Percentiles rank a stretch among this genome's conserved stretches.
Conservation (phyloP, 805 yeast species). For the Danielozyma ontarioensis region DNA sequence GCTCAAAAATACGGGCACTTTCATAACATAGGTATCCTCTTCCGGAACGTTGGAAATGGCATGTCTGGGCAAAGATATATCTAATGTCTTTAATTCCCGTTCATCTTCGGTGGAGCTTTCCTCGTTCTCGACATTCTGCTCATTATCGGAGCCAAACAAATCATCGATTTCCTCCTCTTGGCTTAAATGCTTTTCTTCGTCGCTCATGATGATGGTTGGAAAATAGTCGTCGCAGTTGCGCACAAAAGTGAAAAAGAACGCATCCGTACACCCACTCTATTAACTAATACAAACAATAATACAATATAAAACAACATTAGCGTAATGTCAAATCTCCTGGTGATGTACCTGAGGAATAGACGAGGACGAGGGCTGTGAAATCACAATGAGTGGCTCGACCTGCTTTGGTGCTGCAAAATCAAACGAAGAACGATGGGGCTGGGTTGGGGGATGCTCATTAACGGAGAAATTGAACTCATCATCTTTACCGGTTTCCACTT, state of each 20-base stretch:
- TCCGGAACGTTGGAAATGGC: conserved; percentile 34
- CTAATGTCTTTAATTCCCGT: conserved; percentile 29
- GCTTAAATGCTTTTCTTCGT: too few species aligned
- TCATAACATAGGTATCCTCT: conserved; percentile 43
- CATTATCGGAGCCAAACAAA: neutral
- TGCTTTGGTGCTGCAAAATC: neutral
- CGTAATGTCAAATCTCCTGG: too few species aligned
- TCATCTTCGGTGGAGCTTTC: conserved; percentile 31
- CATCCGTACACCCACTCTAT: too few species aligned
- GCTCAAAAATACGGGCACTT: conserved; percentile 76
- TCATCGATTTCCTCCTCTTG: conserved; percentile 1
- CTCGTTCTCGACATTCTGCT: conserved; percentile 15
- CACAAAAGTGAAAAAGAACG: too few species aligned
- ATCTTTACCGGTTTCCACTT: too few species aligned
- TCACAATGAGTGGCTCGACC: neutral
- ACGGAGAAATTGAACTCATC: neutral
- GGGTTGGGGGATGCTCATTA: too few species aligned
- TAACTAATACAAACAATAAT: too few species aligned
- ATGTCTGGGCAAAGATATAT: conserved; percentile 44
- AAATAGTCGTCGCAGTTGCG: too few species aligned
- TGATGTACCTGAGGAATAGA: neutral
- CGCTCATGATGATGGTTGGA: too few species aligned
- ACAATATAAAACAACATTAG: too few species aligned
- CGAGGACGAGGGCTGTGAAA: neutral
- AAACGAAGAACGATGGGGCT: too few species aligned